phyloP scores from a whole-genome alignment of 2,329 filamentous ascomycete species.

The Calycina herbarum region DNA sequence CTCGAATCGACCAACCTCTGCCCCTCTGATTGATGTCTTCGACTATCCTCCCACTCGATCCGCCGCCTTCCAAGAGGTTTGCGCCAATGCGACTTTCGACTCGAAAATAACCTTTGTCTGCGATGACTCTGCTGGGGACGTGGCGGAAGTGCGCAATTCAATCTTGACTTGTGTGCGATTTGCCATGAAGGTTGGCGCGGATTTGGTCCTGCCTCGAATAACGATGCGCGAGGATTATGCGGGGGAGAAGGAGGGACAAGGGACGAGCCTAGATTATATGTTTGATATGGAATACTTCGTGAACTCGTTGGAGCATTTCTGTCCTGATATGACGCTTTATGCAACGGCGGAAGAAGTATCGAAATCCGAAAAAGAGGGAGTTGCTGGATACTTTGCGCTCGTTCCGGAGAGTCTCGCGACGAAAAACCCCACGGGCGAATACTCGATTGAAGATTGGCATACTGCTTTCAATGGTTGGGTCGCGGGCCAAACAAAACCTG shows the following conservation, averaged over 20 bases:
- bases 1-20: constrained; percentile 21
- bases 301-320: constrained; percentile 27
- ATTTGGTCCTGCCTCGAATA: constrained; percentile 30
- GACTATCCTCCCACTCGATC: constrained; percentile 29
- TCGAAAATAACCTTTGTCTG: constrained; percentile 30
- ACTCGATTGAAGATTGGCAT: constrained; percentile 20
- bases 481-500: constrained; percentile 10
- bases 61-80: constrained; percentile 25
- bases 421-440: not conserved
- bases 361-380: constrained; percentile 11
- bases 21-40: constrained; percentile 24
- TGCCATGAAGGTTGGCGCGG: constrained; percentile 33
- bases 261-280: constrained; percentile 28
- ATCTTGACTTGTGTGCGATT: constrained; percentile 36
- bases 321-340: constrained; percentile 28
- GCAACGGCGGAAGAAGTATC: constrained; percentile 17
- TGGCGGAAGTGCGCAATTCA: constrained; percentile 35
- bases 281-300: constrained; percentile 30
- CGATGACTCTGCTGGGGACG: constrained; percentile 28
- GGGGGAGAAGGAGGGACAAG: constrained; percentile 17
- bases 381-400: constrained; percentile 23
- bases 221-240: constrained; percentile 20
- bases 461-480: constrained; percentile 28
- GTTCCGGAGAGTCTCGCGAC: constrained; percentile 24
- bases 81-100: constrained; percentile 30